Evolutionary conservation across 495 filamentous ascomycete genomes (phyloP), one percentile per base, ranked within the genome.

Genomic region (Sabuloglossum arenarium): DNA sequence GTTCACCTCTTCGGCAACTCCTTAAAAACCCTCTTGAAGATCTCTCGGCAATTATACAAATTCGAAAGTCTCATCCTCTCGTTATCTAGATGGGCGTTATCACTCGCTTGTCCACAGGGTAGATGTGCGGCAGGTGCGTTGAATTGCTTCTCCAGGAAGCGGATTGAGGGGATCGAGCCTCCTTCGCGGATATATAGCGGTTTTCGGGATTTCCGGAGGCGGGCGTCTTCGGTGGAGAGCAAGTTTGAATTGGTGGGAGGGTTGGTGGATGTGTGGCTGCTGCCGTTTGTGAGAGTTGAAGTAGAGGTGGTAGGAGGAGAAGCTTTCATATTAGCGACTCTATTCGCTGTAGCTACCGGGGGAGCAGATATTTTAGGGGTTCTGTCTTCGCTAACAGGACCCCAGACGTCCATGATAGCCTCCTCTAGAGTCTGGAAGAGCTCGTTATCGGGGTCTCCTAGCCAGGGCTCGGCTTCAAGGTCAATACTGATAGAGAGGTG

Each of bases 61-160:
- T 98, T 98, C 62, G 82, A 68, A 53, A 97, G 71, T 39, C 91
- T 73, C 66, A 97, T 67, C 56, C 93, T 71, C 74, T 98, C 91
- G 65, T 97, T 96, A 62, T 93, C 86, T 68, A 98, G 68, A 79
- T 98, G 91, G 27, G 89, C 91, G 54, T 79, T 78, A 65, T 98
- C 91, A 63, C 88, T 96, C 43, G 89, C 88, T 67, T 97, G 91
- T 1, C 91, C 91, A 63, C 89, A 95, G 0, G 91, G 93, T 42
- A 98, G 64, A 67, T 97, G 90, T 0, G 91, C 91, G 0, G 93
- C 91, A 0, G 88, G 88, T 0, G 91, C 91, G 1, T 76, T 76
- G 63, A 97, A 97, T 62, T 94, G 88, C 69, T 94, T 91, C 66
- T 98, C 91, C 49, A 98, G 66, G 66, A 97, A 97, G 10, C 91